Conservation (phyloP, 73 alveolate genomes). For the Blepharisma stoltei region DNA sequence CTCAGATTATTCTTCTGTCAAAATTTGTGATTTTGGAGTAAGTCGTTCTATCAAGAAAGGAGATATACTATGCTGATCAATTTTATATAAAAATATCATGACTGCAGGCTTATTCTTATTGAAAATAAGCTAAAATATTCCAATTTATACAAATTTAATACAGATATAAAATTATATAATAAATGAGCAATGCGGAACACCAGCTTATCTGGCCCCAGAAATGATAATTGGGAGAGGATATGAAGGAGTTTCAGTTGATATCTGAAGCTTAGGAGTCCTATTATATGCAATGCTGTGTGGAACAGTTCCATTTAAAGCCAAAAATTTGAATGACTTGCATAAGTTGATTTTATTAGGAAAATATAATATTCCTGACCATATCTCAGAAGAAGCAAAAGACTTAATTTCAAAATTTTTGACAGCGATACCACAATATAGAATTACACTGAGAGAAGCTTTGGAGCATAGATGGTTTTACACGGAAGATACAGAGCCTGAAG, state of each 20-base stretch:
- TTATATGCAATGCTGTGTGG: slow-evolving; percentile 89
- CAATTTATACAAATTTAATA: no score
- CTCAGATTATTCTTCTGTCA: slow-evolving; percentile 68
- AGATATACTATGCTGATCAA: no score
- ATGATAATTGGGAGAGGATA: slow-evolving; percentile 93
- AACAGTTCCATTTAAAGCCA: slow-evolving; percentile 93
- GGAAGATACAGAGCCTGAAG: no score
- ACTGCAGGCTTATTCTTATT: no score
- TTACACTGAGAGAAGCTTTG: no score
- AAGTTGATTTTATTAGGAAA: slow-evolving; percentile 47
- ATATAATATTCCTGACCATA: slow-evolving; percentile 56
- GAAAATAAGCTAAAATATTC: no score
- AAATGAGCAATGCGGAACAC: slow-evolving; percentile 98
- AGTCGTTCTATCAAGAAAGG: slow-evolving; percentile 75
- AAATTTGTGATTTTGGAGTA: slow-evolving; percentile 96
- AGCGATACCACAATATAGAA: no score
- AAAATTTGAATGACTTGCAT: slow-evolving; percentile 84
- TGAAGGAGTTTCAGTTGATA: slow-evolving; percentile 90
- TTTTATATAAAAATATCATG: no score
- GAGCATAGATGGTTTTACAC: no score
- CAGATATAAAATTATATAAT: no score
- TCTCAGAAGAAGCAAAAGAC: slow-evolving; percentile 23
- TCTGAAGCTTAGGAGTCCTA: slow-evolving; percentile 96
- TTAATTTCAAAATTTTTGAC: neutral
- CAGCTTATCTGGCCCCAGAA: slow-evolving; percentile 99